A percentile compares a stretch with the other conserved stretches of the same genome.
phyloP scores from a whole-genome alignment of 2,329 filamentous ascomycete genomes.

The Chrysosphaeria jannelii region DNA sequence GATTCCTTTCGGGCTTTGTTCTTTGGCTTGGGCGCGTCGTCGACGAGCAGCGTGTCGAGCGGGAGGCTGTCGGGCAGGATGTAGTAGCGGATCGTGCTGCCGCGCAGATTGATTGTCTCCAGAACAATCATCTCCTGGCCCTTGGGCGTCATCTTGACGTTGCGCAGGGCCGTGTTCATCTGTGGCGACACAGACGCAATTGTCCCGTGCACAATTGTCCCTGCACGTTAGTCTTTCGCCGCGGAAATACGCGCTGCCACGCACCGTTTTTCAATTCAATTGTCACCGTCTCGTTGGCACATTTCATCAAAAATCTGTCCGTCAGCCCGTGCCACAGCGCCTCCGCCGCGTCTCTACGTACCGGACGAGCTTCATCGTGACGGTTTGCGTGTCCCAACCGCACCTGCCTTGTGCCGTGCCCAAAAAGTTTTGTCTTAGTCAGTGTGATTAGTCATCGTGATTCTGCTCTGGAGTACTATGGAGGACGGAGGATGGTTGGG shows the following conservation, averaged over 20 bases:
- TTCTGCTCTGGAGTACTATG: too few species aligned
- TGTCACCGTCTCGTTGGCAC: slow-evolving; percentile 91
- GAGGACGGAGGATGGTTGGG: too few species aligned
- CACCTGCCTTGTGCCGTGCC: too few species aligned
- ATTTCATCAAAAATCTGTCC: slow-evolving; percentile 91
- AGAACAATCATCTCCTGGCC: slow-evolving; percentile 66
- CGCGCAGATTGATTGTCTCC: slow-evolving; percentile 89
- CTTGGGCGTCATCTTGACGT: slow-evolving; percentile 85
- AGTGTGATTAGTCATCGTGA: too few species aligned
- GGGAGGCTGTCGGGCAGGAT: slow-evolving; percentile 90
- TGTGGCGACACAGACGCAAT: slow-evolving; percentile 90
- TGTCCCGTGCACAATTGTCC: slow-evolving; percentile 87
- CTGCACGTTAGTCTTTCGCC: slow-evolving; percentile 18
- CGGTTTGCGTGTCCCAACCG: too few species aligned
- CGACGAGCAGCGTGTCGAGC: slow-evolving; percentile 79
- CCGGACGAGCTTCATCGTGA: slow-evolving; percentile 89
- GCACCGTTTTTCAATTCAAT: slow-evolving; percentile 95
- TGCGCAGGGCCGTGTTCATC: slow-evolving; percentile 92
- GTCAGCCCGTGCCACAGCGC: neutral
- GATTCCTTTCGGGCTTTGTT: slow-evolving; percentile 96
- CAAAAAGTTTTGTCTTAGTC: too few species aligned
- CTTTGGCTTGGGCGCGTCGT: slow-evolving; percentile 94
- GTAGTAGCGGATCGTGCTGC: slow-evolving; percentile 84
- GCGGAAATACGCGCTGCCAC: too few species aligned
- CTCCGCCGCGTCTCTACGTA: slow-evolving; percentile 17